These are phyloP conservation scores for Waltiozyma sp. DNA, from an alignment of 1,139 yeast species.

Conservation along the genomic window DNA sequence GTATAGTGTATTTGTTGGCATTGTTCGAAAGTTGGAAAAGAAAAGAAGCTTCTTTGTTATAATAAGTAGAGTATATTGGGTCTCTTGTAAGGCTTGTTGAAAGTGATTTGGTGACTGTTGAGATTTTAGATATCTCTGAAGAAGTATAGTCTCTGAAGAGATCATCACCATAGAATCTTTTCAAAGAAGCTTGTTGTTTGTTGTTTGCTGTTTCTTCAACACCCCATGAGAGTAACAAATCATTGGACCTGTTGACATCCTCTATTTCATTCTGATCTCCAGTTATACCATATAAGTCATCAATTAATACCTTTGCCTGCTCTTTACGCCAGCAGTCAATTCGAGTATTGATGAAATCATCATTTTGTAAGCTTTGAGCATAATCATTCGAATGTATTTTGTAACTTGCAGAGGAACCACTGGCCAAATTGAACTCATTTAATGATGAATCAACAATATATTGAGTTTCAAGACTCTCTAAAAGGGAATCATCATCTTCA, in stretches of 20 bases:
- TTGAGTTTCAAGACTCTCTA: constrained; percentile 14
- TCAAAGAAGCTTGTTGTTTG: constrained; percentile 1
- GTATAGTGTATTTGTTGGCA: not conserved
- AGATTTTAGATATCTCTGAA: constrained; percentile 17
- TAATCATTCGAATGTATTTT: constrained; percentile 2
- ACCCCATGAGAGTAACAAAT: constrained; percentile 19
- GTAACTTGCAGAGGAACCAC: constrained; percentile 6
- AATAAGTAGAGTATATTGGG: not conserved
- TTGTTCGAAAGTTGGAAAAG: not conserved
- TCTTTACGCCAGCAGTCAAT: constrained; percentile 20
- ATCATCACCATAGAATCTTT: constrained; percentile 19
- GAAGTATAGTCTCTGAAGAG: constrained; percentile 11
- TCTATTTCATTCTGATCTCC: not conserved
- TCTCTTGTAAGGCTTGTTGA: constrained; percentile 14
- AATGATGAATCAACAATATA: not conserved
- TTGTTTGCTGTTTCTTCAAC: constrained; percentile 14
- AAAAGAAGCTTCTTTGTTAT: not conserved
- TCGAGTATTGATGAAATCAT: constrained; percentile 15
- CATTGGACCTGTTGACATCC: constrained; percentile 4
- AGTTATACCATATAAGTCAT: constrained; percentile 11
- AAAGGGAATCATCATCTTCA: constrained; percentile 17
- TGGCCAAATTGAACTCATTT: not conserved
- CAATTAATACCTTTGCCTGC: constrained; percentile 15
- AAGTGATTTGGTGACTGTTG: constrained; percentile 15
- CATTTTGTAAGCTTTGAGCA: constrained; percentile 6